These are phyloP conservation scores for Alternaria ethzedia DNA, from an alignment of 2,329 filamentous ascomycete genomes.

Conservation along the genomic window DNA sequence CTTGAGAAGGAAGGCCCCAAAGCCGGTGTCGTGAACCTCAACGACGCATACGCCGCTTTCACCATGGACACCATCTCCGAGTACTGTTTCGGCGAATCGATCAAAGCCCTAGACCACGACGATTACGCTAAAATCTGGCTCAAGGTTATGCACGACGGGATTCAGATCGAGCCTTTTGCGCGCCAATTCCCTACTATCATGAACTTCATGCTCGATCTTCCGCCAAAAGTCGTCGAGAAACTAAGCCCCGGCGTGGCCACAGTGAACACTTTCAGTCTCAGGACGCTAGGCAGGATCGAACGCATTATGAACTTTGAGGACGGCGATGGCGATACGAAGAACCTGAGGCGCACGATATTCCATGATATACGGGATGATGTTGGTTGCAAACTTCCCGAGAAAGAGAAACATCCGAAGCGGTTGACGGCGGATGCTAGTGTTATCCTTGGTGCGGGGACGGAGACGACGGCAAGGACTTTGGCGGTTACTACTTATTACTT, in stretches of 20 bases:
- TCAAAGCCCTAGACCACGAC: neutral
- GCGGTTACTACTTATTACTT: neutral
- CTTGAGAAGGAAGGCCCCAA: neutral
- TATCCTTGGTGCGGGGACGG: slow-evolving; percentile 40
- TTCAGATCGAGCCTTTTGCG: neutral
- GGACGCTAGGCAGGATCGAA: neutral
- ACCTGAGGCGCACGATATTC: neutral
- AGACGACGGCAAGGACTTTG: slow-evolving; percentile 36
- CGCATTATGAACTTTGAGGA: neutral
- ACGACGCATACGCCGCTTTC: slow-evolving; percentile 14
- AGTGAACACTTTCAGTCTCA: neutral
- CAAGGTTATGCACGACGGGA: neutral
- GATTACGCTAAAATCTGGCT: slow-evolving; percentile 10
- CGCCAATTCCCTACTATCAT: neutral
- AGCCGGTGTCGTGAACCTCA: slow-evolving; percentile 5
- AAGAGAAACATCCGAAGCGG: slow-evolving; percentile 21
- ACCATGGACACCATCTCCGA: slow-evolving; percentile 22
- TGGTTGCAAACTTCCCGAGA: slow-evolving; percentile 14
- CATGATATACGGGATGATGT: neutral
- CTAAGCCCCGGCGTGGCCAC: neutral
- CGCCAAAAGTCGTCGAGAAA: neutral
- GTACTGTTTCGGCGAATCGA: slow-evolving; percentile 14
- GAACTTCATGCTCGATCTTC: neutral
- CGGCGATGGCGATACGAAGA: neutral
- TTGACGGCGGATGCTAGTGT: slow-evolving; percentile 39